Conservation (phyloP, 2,329 filamentous ascomycete species). For the Hymenoscyphus fraxineus region DNA sequence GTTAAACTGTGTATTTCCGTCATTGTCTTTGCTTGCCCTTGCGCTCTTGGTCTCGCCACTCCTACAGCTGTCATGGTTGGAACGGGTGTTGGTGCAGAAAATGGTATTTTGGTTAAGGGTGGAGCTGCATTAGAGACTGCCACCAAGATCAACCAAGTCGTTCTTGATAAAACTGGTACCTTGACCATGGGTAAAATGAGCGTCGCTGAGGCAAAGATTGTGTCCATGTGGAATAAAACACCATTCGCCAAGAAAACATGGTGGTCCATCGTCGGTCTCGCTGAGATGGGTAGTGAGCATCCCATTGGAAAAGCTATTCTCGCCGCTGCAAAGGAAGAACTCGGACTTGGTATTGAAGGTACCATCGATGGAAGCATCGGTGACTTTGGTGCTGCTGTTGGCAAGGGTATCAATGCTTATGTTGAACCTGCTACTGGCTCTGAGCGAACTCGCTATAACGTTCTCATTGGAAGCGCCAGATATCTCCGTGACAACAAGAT, state of each 20-base stretch:
- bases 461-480: slow-evolving; percentile 78
- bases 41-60: slow-evolving; percentile 90
- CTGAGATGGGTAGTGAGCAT: slow-evolving; percentile 93
- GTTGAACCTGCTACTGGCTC: slow-evolving; percentile 71
- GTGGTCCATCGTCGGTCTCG: slow-evolving; percentile 96
- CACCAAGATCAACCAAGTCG: slow-evolving; percentile 83
- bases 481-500: slow-evolving; percentile 73
- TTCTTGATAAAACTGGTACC: slow-evolving; percentile 95
- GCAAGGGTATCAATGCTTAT: slow-evolving; percentile 76
- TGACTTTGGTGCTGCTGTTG: slow-evolving; percentile 79
- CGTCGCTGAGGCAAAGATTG: slow-evolving; percentile 68
- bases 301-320: slow-evolving; percentile 90
- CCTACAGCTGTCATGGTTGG: slow-evolving; percentile 99
- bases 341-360: slow-evolving; percentile 68
- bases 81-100: slow-evolving; percentile 91
- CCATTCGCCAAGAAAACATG: slow-evolving; percentile 71
- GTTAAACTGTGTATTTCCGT: slow-evolving; percentile 97
- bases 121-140: slow-evolving; percentile 87
- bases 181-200: slow-evolving; percentile 95
- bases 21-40: slow-evolving; percentile 96
- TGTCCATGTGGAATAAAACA: slow-evolving; percentile 64
- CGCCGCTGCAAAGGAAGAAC: slow-evolving; percentile 67
- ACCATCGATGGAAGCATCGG: slow-evolving; percentile 79
- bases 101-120: slow-evolving; percentile 97
- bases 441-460: slow-evolving; percentile 68